phyloP scores from a whole-genome alignment of 331 rosid species.

The Prunus yedoensis region DNA sequence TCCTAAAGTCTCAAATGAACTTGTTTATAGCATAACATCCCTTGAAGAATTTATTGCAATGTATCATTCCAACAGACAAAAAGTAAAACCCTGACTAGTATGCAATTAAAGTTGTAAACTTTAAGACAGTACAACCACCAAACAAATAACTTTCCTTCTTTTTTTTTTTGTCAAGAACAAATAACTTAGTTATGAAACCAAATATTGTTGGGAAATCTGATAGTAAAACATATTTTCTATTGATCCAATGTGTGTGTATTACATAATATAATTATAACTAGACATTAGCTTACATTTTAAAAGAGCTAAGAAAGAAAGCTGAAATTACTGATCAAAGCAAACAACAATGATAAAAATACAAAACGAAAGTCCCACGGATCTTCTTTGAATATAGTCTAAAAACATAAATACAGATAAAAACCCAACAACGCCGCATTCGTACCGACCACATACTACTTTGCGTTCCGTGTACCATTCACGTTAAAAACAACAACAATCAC shows the following conservation, averaged over 20 bases:
- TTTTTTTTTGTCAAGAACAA: neutral
- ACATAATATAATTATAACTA: neutral
- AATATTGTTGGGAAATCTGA: neutral
- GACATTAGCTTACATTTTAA: neutral
- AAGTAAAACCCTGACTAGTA: neutral
- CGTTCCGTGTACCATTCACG: constrained; percentile 9
- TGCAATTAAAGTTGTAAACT: neutral
- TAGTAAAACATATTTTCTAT: neutral
- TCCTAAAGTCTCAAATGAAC: neutral
- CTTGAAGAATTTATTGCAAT: too few species aligned
- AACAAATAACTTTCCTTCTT: neutral
- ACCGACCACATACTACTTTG: neutral
- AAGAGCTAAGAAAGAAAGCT: neutral
- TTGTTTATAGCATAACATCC: neutral
- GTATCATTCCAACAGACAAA: neutral
- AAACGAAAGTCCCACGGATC: neutral
- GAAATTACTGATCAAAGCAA: constrained; percentile 6
- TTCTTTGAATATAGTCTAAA: neutral
- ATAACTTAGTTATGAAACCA: neutral
- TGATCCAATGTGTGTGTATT: neutral
- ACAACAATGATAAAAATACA: constrained; percentile 12
- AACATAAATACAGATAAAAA: neutral
- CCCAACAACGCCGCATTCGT: neutral
- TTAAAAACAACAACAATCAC: constrained; percentile 12
- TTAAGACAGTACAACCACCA: neutral